Conservation (phyloP, 2,329 filamentous ascomycete genomes). For the Trichoderma cornu-damae region DNA sequence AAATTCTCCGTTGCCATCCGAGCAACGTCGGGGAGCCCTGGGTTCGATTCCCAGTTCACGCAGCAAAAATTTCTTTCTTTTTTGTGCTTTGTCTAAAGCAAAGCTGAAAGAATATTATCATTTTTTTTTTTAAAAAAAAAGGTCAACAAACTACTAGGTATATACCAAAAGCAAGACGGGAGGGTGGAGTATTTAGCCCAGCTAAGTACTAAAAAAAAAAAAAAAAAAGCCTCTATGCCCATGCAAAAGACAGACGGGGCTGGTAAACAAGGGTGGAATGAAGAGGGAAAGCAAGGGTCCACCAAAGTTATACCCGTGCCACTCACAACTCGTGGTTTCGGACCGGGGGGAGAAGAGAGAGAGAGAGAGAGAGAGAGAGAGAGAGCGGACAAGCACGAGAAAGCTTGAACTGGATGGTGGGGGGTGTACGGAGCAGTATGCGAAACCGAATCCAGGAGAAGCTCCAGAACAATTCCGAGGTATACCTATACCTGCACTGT, state of each 20-base stretch:
- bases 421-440: not conserved
- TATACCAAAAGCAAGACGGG: too few species aligned
- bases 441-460: not conserved
- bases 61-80: slow-evolving; percentile 20
- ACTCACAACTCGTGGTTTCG: not conserved
- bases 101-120: too few species aligned
- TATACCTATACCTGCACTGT: not conserved
- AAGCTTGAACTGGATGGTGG: not conserved
- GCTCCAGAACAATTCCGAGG: not conserved
- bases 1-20: slow-evolving; percentile 34
- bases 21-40: slow-evolving; percentile 31
- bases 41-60: slow-evolving; percentile 34
- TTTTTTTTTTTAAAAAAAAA: not conserved
- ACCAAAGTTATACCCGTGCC: slow-evolving; percentile 14
- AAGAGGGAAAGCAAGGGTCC: not conserved
- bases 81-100: not conserved
- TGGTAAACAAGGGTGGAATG: not conserved
- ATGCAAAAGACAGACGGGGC: not conserved
- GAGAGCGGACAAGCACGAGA: too few species aligned
- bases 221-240: not conserved
- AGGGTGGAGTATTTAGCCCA: too few species aligned
- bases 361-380: not conserved
- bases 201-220: too few species aligned
- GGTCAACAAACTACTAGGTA: too few species aligned
- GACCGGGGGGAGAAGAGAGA: not conserved